These are phyloP conservation scores for Rhizopogon salebrosus DNA, from an alignment of 768 basidiomycete species.

Conservation along the genomic window DNA sequence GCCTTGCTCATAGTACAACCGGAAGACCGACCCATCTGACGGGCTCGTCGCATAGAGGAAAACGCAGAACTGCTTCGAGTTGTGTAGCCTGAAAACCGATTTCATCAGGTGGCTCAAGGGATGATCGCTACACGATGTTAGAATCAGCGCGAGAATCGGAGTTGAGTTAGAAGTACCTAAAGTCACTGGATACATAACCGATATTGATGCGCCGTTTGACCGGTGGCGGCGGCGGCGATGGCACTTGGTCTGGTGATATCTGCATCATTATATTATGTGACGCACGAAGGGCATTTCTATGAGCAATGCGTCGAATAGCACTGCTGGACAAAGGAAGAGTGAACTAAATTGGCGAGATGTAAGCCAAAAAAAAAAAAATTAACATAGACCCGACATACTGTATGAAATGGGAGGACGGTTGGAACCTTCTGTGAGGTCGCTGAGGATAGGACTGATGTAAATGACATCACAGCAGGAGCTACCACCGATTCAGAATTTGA, in stretches of 20 bases:
- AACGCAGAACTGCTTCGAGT: constrained; percentile 33
- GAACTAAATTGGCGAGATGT: constrained; percentile 29
- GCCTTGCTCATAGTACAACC: constrained; percentile 37
- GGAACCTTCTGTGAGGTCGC: constrained; percentile 31
- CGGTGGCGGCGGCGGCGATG: constrained; percentile 37
- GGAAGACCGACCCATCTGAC: constrained; percentile 40
- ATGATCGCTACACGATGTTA: constrained; percentile 34
- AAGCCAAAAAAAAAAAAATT: not conserved
- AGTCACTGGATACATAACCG: constrained; percentile 46
- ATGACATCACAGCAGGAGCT: constrained; percentile 10
- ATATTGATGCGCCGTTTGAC: constrained; percentile 35
- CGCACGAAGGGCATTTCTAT: constrained; percentile 42
- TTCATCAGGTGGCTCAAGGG: constrained; percentile 50
- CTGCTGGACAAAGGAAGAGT: constrained; percentile 38
- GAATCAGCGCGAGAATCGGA: not conserved
- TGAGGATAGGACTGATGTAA: constrained; percentile 13
- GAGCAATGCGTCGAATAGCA: constrained; percentile 39
- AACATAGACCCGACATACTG: constrained; percentile 24
- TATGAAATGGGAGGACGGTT: constrained; percentile 45
- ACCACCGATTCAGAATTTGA: constrained; percentile 4
- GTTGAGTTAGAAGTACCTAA: constrained; percentile 28
- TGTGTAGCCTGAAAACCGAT: constrained; percentile 41
- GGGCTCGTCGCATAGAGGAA: constrained; percentile 45
- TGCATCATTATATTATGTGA: constrained; percentile 38
- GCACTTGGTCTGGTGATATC: constrained; percentile 34